Evolutionary conservation across 1,284 basidiomycete species (phyloP), one percentile per base, ranked within the genome.

Genomic region (Erythrobasidium hasegawianum): DNA sequence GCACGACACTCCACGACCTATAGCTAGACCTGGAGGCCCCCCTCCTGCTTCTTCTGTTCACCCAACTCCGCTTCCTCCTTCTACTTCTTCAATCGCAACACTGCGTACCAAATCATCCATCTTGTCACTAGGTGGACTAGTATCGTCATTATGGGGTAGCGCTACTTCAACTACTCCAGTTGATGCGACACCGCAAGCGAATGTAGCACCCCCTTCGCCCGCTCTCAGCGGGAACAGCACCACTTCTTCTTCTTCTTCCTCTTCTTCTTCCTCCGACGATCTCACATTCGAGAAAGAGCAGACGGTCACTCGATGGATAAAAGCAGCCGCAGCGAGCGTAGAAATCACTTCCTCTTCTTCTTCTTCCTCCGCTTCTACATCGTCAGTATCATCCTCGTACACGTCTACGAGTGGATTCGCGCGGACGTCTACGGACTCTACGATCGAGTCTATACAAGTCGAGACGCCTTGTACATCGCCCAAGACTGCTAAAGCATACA

Each of bases 391-490:
- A 4, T 33, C 33, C 33, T 33, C 33, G 33, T 33, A 33, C 11
- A 33, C 33, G 33, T 33, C 33, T 33, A 5, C 33, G 11, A 33
- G 33, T 33, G 33, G 33, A 33, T 33, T 33, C 11, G 33, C 11
- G 14, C 5, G n/a, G 14, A 47, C 45, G n/a, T 47, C 45, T 4
- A 47, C 16, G 33, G 33, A 33, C 33, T 33, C 33, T 33, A 64
- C 61, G 14, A 13, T 64, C 13, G 61, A 64, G 41, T 64, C 61
- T 26, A 27, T 5, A 18, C 39, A 27, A 2, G 8, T 64, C 2
- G 61, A 64, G 54, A 64, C 61, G 27, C 54, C 61, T n/a, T 56
- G 39, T 22, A 45, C 39, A 9, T 57, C 61, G 52, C 50, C 50
- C 10, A 41, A 22, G 1, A 50, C 41, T 33, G 33, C 5, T 5